phyloP scores from a whole-genome alignment of 345 rosid species.

The Tarenaya hassleriana region DNA sequence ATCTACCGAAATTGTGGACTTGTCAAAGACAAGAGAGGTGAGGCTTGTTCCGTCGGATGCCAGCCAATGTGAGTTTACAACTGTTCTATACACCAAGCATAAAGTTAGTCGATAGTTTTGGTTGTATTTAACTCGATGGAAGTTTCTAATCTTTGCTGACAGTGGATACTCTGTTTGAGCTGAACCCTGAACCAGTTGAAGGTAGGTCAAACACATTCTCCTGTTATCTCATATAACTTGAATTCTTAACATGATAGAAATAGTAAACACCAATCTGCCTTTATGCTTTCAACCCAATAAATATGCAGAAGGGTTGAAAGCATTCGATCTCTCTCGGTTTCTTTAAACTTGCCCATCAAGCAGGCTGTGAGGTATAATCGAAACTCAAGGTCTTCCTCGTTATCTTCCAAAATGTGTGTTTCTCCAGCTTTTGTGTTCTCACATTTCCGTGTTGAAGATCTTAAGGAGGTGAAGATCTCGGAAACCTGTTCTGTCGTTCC shows the following conservation, averaged over 20 bases:
- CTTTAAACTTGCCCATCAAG: slow-evolving; percentile 80
- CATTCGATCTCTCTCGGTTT: slow-evolving; percentile 80
- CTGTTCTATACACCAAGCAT: no score
- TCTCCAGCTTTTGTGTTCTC: background rate
- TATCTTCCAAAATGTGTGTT: background rate
- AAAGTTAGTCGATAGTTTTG: no score
- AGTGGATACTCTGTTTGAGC: slow-evolving; percentile 89
- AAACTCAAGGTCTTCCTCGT: background rate
- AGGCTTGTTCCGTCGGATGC: slow-evolving; percentile 91
- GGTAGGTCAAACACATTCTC: slow-evolving; percentile 30
- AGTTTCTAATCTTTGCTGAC: slow-evolving; percentile 27
- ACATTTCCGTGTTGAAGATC: slow-evolving; percentile 33
- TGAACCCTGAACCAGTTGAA: slow-evolving; percentile 83
- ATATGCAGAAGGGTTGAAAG: no score
- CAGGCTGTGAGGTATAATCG: slow-evolving; percentile 66
- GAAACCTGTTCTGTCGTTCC: slow-evolving; percentile 52
- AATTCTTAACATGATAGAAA: background rate
- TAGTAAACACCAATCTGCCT: no score
- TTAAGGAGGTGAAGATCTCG: slow-evolving; percentile 51
- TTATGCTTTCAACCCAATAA: background rate
- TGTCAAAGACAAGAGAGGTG: slow-evolving; percentile 73
- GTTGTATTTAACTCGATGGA: no score
- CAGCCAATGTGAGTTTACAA: slow-evolving; percentile 45
- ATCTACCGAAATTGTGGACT: slow-evolving; percentile 40
- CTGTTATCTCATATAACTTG: background rate